Base-by-base conservation (phyloP, 306 rosid genomes). In the Albizia julibrissin region DNA sequence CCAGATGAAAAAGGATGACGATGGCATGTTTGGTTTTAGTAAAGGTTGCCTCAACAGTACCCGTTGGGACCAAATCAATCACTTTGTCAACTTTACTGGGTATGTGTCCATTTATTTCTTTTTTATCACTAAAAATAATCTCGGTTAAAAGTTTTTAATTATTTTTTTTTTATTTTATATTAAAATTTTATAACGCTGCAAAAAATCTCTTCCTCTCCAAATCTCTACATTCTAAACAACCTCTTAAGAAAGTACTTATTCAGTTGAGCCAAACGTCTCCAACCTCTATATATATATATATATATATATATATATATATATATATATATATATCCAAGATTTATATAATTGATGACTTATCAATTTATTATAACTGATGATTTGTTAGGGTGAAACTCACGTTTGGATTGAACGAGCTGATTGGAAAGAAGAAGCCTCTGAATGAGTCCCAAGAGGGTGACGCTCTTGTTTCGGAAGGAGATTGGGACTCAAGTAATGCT, bases 21-120 rank as follows among this genome's bases (percentile, higher is more conserved):
- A 31, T 21, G 89, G 91, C 0, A 40, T 88, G 80, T 93, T 93
- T 75, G 90, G 90, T 65, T 93, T 93, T 79, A 80, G 84, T 58
- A 2, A 4, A 1, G 95, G 91, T 0, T 93, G 95, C 64, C 89
- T 89, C 46, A 59, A 77, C 49, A 27, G 29, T 40, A 54, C 79
- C 8, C 84, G 78, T 87, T 93, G 95, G 95, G 95, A 93, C 79
- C 82, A 85, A 31, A 72, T 91, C 37, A 24, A 76, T 69, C 2
- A 82, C 0, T 77, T 93, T 7, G 47, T 91, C 37, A 85, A 83
- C 73, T 44, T 76, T 70, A 85, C 87, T 22, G 70, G 85, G 91
- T 69, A 22, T 10, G 15, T 42, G 13, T 8, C 10, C 6, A 6
- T 52, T 6, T 52, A 19, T 19, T 19, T 15, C 7, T 14, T 10